These are phyloP conservation scores for Cornus kousa DNA, from an alignment of 148 eudicot genomes.

Conservation along the genomic window DNA sequence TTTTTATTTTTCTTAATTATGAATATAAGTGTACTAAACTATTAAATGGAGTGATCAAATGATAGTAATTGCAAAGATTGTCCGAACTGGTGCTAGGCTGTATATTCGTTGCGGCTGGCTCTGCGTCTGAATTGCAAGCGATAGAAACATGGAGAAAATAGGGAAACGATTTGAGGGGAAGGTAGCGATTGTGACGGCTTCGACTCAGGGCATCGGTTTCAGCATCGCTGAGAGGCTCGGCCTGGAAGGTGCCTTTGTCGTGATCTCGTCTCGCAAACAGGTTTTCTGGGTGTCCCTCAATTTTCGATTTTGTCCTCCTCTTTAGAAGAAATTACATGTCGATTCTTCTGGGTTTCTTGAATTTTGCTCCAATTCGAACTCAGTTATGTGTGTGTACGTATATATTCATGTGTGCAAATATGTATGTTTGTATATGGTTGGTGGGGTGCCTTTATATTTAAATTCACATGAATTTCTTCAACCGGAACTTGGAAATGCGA, in stretches of 20 bases:
- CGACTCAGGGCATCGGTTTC: constrained; percentile 96
- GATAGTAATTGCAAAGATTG: no score
- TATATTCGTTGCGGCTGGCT: neutral
- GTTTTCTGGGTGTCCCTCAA: constrained; percentile 21
- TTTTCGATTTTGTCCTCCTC: neutral
- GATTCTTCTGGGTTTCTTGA: neutral
- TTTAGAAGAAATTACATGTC: neutral
- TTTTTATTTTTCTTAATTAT: no score
- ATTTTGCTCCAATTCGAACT: neutral
- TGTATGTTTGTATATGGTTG: no score
- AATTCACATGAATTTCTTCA: neutral
- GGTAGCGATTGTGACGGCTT: constrained; percentile 86
- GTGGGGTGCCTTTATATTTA: neutral
- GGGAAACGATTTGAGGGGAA: constrained; percentile 74
- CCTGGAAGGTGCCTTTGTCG: constrained; percentile 85
- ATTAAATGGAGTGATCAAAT: no score
- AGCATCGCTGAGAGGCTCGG: constrained; percentile 82
- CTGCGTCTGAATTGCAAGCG: neutral
- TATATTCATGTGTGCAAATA: no score
- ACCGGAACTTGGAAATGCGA: neutral
- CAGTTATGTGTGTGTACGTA: neutral
- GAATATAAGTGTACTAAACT: no score
- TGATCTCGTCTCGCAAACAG: constrained; percentile 84
- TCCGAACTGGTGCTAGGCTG: no score
- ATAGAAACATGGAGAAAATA: constrained; percentile 28